Conservation (phyloP, 2,329 filamentous ascomycete species). For the Ceratocystis cacaofunesta region DNA sequence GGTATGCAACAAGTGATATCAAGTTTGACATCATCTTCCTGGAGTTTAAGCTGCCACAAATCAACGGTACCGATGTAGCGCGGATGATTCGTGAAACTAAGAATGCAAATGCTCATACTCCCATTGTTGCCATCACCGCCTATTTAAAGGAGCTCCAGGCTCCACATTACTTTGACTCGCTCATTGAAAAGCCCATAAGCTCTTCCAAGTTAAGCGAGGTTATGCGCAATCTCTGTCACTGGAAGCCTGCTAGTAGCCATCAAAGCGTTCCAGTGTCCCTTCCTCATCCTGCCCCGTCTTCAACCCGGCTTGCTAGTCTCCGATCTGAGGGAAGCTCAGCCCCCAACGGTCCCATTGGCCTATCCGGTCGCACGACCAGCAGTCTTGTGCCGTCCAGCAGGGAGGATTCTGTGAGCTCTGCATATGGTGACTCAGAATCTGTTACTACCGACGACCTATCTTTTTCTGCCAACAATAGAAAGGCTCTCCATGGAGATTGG, state of each 20-base stretch:
- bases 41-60: constrained; percentile 87
- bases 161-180: constrained; percentile 85
- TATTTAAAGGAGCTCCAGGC: constrained; percentile 96
- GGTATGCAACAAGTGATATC: constrained; percentile 90
- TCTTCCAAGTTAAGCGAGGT: constrained; percentile 82
- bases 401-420: constrained; percentile 77
- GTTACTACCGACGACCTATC: constrained; percentile 58
- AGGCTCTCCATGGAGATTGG: constrained; percentile 53
- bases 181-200: constrained; percentile 94
- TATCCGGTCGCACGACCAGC: constrained; percentile 53
- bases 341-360: constrained; percentile 46
- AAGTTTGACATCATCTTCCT: constrained; percentile 99
- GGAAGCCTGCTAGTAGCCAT: constrained; percentile 58
- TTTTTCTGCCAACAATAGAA: constrained; percentile 58
- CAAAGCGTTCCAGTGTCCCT: constrained; percentile 31
- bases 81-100: constrained; percentile 96
- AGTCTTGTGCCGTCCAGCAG: constrained; percentile 68
- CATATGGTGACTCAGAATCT: constrained; percentile 76
- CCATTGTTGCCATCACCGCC: constrained; percentile 90
- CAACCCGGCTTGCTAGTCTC: constrained; percentile 47
- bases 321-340: constrained; percentile 70
- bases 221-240: constrained; percentile 75
- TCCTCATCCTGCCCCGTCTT: constrained; percentile 46
- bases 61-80: constrained; percentile 88
- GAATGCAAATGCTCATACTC: constrained; percentile 85